Conservation (phyloP, 163 green algal genomes). For the Coccomyxa subellipsoidea region DNA sequence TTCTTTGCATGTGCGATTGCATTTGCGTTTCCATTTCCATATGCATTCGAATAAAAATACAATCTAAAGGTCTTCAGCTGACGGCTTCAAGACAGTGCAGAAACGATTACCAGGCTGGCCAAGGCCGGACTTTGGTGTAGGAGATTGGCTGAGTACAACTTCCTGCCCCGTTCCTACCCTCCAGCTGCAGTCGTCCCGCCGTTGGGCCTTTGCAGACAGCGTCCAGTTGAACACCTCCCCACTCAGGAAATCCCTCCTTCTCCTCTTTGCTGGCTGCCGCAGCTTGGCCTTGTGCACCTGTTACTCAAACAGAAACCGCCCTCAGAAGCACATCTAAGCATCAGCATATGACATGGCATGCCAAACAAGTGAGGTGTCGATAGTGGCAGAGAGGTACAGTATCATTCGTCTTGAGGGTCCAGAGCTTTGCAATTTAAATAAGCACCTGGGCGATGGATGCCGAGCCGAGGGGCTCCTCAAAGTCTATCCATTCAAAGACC, state of each 20-base stretch:
- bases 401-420: neutral
- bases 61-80: too few relatives aligned
- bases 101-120: neutral
- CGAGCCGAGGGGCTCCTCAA: conserved; percentile 79
- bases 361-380: too few relatives aligned
- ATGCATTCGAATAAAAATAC: too few relatives aligned
- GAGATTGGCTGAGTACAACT: too few relatives aligned
- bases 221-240: conserved; percentile 1
- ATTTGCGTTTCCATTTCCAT: too few relatives aligned
- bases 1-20: too few relatives aligned
- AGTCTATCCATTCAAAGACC: conserved; percentile 90
- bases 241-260: neutral
- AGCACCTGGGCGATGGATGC: conserved; percentile 85
- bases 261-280: neutral
- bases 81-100: too few relatives aligned
- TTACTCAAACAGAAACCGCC: neutral
- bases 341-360: too few relatives aligned
- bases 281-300: neutral
- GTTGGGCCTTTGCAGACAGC: neutral
- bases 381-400: too few relatives aligned
- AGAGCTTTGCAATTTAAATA: neutral
- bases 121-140: neutral
- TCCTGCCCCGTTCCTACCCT: neutral
- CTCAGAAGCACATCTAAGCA: too few relatives aligned
- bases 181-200: neutral